These are phyloP conservation scores for Nematodospora valgi DNA, from an alignment of 805 yeast genomes.

Conservation along the genomic window DNA sequence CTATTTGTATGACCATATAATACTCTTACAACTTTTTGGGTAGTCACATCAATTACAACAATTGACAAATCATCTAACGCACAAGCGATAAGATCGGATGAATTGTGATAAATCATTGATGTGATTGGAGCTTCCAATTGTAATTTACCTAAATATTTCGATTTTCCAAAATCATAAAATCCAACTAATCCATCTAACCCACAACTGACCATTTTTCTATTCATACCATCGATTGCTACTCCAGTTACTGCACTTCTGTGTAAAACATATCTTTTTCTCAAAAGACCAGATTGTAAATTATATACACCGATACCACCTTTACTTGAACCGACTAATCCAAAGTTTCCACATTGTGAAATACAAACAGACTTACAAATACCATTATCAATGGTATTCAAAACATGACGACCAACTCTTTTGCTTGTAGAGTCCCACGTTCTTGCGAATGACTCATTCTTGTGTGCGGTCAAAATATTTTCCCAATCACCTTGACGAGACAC, in stretches of 20 bases:
- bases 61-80: conserved; percentile 85
- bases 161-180: conserved; percentile 77
- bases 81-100: conserved; percentile 81
- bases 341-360: conserved; percentile 92
- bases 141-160: conserved; percentile 63
- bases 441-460: conserved; percentile 77
- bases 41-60: conserved; percentile 75
- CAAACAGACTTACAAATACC: conserved; percentile 73
- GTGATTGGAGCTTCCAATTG: conserved; percentile 77
- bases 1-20: conserved; percentile 88
- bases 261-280: conserved; percentile 64
- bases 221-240: conserved; percentile 84
- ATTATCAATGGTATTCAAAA: conserved; percentile 69
- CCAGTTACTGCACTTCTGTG: conserved; percentile 82
- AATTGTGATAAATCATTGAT: conserved; percentile 68
- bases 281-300: conserved; percentile 87
- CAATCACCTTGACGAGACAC: conserved; percentile 81
- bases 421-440: conserved; percentile 85
- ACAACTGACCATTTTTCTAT: conserved; percentile 77
- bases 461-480: conserved; percentile 91
- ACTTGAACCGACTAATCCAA: conserved; percentile 87
- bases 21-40: conserved; percentile 81
- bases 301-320: conserved; percentile 81
- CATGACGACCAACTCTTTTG: conserved; percentile 76
- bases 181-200: conserved; percentile 90